Evolutionary conservation across 73 alveolate species (phyloP).

Genomic region (Stentor coeruleus): DNA sequence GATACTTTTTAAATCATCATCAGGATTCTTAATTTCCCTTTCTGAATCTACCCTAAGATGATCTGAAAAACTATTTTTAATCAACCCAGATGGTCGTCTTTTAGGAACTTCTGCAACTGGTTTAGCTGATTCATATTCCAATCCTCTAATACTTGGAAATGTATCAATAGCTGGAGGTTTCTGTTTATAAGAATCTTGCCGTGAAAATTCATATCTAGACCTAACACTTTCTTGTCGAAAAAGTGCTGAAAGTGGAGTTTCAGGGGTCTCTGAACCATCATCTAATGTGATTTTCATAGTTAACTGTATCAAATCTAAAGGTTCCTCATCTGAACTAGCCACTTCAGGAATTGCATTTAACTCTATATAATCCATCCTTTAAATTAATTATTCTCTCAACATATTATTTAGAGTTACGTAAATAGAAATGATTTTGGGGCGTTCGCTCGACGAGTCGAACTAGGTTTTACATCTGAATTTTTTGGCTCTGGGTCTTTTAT

Average conservation of each 20-base stretch:
- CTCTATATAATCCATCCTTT: not conserved
- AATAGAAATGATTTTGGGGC: too few species aligned
- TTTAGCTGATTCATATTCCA: not conserved
- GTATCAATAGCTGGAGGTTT: not conserved
- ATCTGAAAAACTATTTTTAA: not conserved
- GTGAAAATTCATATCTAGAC: not conserved
- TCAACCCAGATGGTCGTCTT: not conserved
- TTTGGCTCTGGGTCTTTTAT: too few species aligned
- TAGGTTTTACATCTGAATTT: too few species aligned
- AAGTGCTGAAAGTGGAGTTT: constrained; percentile 7
- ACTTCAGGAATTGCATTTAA: not conserved
- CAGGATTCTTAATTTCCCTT: not conserved
- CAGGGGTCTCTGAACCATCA: not conserved
- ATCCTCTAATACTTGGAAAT: not conserved
- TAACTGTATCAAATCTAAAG: not conserved
- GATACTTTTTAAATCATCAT: not conserved
- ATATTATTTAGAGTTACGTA: too few species aligned
- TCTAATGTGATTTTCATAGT: not conserved
- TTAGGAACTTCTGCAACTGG: not conserved
- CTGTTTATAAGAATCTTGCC: not conserved
- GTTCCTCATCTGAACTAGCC: not conserved
- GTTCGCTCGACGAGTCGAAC: too few species aligned
- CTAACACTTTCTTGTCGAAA: not conserved
- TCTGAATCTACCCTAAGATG: not conserved
- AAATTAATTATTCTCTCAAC: too few species aligned